A percentile compares a stretch with the other conserved stretches of the same genome.
Conservation (phyloP, 2,329 filamentous ascomycete genomes). For the Neocucurbitaria cava region DNA sequence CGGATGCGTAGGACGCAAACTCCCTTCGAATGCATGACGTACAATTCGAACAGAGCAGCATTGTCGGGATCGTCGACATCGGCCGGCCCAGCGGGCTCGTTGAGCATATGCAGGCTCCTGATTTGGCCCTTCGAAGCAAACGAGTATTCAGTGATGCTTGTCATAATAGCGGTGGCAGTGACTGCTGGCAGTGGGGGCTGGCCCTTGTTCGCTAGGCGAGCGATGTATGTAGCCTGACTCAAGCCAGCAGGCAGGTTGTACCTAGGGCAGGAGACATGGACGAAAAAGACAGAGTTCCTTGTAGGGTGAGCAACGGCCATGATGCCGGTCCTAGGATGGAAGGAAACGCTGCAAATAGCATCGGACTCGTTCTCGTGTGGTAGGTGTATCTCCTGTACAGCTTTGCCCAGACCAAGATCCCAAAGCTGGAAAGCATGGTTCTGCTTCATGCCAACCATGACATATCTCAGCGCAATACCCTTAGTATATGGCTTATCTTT, state of each 20-base stretch:
- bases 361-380: conserved; percentile 96
- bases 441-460: conserved; percentile 98
- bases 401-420: conserved; percentile 94
- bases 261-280: conserved; percentile 91
- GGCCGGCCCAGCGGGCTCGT: conserved; percentile 67
- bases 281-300: conserved; percentile 95
- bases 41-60: conserved; percentile 86
- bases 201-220: conserved; percentile 68
- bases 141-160: conserved; percentile 93
- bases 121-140: conserved; percentile 86
- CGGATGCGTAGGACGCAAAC: conserved; percentile 89
- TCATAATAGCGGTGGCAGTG: conserved; percentile 96
- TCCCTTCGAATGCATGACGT: conserved; percentile 96
- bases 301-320: conserved; percentile 95
- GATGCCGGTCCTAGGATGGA: conserved; percentile 90
- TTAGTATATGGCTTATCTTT: conserved; percentile 94
- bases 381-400: conserved; percentile 95
- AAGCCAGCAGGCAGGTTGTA: conserved; percentile 79
- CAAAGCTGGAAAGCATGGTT: conserved; percentile 98
- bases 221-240: conserved; percentile 87
- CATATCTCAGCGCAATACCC: conserved; percentile 87
- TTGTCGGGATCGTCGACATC: conserved; percentile 68
- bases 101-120: conserved; percentile 87
- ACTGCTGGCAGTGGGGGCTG: conserved; percentile 77
- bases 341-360: conserved; percentile 96